Conservation (phyloP, 192 early-diverging fungal species). For the Podila epicladia region DNA sequence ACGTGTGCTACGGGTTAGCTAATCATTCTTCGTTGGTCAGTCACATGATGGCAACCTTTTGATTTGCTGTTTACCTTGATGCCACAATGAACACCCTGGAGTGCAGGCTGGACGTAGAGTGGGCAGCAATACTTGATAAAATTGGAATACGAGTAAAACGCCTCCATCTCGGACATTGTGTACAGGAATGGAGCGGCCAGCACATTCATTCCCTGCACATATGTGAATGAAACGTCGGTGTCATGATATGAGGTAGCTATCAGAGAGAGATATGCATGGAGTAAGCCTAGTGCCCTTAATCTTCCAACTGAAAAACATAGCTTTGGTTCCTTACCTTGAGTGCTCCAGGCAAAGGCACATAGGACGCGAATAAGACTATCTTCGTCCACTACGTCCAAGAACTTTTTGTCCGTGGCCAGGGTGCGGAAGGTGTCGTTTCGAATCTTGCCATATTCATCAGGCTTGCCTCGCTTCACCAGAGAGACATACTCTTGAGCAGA, state of each 20-base stretch:
- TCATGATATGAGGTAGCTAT: slow-evolving; percentile 34
- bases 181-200: slow-evolving; percentile 91
- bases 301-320: background rate
- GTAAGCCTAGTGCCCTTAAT: background rate
- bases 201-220: slow-evolving; percentile 98
- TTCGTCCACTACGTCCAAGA: slow-evolving; percentile 75
- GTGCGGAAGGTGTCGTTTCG: slow-evolving; percentile 92
- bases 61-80: slow-evolving; percentile 66
- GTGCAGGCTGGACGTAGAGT: slow-evolving; percentile 90
- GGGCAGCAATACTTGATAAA: slow-evolving; percentile 92
- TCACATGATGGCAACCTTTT: background rate
- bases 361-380: slow-evolving; percentile 80
- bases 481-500: slow-evolving; percentile 78
- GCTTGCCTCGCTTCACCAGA: slow-evolving; percentile 76
- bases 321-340: slow-evolving; percentile 65
- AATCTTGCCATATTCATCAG: slow-evolving; percentile 82
- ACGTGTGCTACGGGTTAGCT: background rate
- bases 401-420: slow-evolving; percentile 80
- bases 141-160: slow-evolving; percentile 86
- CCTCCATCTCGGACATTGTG: slow-evolving; percentile 92
- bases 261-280: background rate
- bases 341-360: slow-evolving; percentile 89
- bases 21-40: background rate
- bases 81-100: slow-evolving; percentile 92
- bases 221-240: slow-evolving; percentile 67